Evolutionary conservation across 805 yeast species (phyloP), one percentile per base, ranked within the genome.

Genomic region (Starmera dryadoides): DNA sequence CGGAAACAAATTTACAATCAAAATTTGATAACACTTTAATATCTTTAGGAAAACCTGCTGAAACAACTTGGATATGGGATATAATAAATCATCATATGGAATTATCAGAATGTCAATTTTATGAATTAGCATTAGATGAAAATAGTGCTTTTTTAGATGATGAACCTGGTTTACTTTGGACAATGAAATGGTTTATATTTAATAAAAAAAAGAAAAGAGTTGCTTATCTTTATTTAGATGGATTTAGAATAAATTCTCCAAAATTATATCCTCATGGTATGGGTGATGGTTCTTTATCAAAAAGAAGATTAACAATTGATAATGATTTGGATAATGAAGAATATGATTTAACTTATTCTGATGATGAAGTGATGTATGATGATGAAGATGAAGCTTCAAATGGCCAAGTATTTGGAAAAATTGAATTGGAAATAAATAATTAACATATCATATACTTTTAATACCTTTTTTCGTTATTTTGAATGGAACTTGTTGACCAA

Each of bases 171-270:
- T 57, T 59, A 39, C 52, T 66, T n/a, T 66, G 71, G 71, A 60
- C 63, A 31, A 50, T 81, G 56, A 86, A 86, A 73, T 91, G 94
- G 82, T 93, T 93, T 59, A 77, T 91, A 34, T 88, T 84, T 63
- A 93, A 88, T 64, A 91, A 87, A 62, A 83, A 86, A 54, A 77
- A 84, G 63, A 91, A 91, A 63, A 75, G 98, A 46, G 98, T 93
- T 3, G 87, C 95, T 2, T 91, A 83, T 58, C 58, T 93, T 15
- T 85, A 86, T 50, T 64, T 93, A 45, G 79, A 78, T 40, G 81
- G 82, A 39, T 55, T 56, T 52, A 54, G 75, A 44, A 54, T 63
- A 21, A 55, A 62, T 30, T 52, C 66, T 31, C 56, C 67, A 31
- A 64, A 68, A 39, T 55, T 68, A 35, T 61, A 69, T 34, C 55